Percentiles rank a stretch among this genome's conserved stretches.
Evolutionary conservation across 2,329 filamentous ascomycete genomes (phyloP).

Genomic region (Fusarium mexicanum): DNA sequence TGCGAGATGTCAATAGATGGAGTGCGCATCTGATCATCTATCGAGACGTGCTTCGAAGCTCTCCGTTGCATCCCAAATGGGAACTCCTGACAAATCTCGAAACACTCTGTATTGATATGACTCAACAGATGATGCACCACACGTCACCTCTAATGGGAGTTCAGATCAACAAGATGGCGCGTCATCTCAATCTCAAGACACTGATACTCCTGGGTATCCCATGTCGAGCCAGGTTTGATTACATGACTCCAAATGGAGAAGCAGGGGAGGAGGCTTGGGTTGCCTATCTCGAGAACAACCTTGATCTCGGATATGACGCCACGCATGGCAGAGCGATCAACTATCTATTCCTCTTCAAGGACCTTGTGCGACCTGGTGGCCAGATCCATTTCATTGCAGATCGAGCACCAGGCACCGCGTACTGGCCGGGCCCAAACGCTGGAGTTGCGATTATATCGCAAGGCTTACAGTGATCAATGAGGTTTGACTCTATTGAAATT

Average conservation of each 20-base stretch:
- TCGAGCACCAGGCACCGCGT: not conserved
- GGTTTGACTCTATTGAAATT: no score
- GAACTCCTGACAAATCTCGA: not conserved
- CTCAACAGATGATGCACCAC: rapidly evolving
- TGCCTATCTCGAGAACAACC: not conserved
- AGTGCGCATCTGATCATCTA: not conserved
- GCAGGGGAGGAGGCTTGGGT: not conserved
- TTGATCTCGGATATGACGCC: rapidly evolving
- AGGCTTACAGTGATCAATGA: not conserved
- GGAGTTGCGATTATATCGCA: not conserved
- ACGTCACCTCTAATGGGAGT: not conserved
- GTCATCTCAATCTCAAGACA: not conserved
- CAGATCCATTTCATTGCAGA: not conserved
- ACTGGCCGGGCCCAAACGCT: not conserved
- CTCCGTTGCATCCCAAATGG: not conserved
- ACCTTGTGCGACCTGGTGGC: not conserved
- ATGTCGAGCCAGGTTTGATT: not conserved
- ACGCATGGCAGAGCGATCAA: not conserved
- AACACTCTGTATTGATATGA: not conserved
- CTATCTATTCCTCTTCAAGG: not conserved
- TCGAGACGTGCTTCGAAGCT: not conserved
- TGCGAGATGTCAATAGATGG: not conserved
- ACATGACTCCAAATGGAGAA: no score
- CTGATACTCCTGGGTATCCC: not conserved
- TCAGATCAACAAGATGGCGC: not conserved